Conservation (phyloP, 352 stramenopile genomes). For the Phytophthora megakarya region DNA sequence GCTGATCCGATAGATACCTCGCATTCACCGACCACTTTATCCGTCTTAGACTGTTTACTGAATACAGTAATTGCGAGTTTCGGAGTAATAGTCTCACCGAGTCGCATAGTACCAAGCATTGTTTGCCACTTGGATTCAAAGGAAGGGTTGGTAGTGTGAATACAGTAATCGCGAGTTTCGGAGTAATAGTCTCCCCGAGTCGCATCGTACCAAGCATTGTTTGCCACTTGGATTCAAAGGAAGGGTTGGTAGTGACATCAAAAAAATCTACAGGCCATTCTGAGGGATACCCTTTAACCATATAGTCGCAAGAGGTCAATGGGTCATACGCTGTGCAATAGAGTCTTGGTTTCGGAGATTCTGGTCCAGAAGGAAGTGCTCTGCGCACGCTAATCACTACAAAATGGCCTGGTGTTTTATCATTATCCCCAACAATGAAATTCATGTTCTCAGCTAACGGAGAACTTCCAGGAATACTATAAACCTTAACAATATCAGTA, state of each 20-base stretch:
- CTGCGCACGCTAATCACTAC: constrained; percentile 73
- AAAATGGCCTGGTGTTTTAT: constrained; percentile 49
- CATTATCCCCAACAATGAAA: constrained; percentile 45
- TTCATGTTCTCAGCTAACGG: constrained; percentile 45
- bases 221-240: constrained; percentile 62
- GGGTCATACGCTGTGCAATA: constrained; percentile 89
- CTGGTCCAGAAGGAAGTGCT: constrained; percentile 40
- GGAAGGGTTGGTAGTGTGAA: constrained; percentile 40
- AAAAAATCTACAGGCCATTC: constrained; percentile 80
- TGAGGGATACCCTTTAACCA: constrained; percentile 62
- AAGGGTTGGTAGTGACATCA: constrained; percentile 42
- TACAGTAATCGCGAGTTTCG: constrained; percentile 65
- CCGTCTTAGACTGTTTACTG: constrained; percentile 69
- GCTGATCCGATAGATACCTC: constrained; percentile 75
- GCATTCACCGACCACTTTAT: constrained; percentile 74
- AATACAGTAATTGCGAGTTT: constrained; percentile 74
- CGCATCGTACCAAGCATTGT: constrained; percentile 54
- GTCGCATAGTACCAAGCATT: constrained; percentile 55
- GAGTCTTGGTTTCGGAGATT: constrained; percentile 33
- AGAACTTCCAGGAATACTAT: constrained; percentile 43
- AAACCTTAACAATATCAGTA: constrained; percentile 74
- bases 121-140: constrained; percentile 60
- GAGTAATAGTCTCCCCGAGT: constrained; percentile 65
- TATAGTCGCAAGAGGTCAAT: constrained; percentile 78
- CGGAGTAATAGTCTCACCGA: constrained; percentile 67